Evolutionary conservation across 805 yeast genomes (phyloP).

Genomic region (Torulaspora maleeae): DNA sequence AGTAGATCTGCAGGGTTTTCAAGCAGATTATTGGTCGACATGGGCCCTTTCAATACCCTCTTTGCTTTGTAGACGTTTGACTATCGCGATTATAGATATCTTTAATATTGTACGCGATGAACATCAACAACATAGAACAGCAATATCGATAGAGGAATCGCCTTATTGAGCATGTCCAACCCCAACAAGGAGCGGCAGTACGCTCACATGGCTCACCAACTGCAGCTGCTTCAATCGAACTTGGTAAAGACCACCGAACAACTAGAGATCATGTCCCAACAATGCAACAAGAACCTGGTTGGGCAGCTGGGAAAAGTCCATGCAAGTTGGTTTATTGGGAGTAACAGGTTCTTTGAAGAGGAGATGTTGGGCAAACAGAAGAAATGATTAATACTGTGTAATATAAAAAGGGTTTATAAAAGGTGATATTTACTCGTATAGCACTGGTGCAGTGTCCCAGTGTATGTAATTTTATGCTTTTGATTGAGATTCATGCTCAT

Average conservation of each 20-base stretch:
- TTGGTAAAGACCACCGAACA: constrained; percentile 27
- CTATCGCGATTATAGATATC: not conserved
- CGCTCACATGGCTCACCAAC: constrained; percentile 30
- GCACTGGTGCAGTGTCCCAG: not conserved
- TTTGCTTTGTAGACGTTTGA: not conserved
- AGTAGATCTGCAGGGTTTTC: constrained; percentile 26
- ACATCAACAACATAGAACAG: not conserved
- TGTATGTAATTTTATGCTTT: constrained; percentile 6
- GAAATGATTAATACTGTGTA: constrained; percentile 3
- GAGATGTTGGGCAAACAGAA: constrained; percentile 23
- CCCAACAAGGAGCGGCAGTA: constrained; percentile 32
- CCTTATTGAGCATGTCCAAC: constrained; percentile 17
- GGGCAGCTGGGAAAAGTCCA: constrained; percentile 34
- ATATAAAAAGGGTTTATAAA: not conserved
- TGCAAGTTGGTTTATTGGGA: constrained; percentile 33
- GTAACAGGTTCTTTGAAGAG: constrained; percentile 27
- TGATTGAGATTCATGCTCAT: constrained; percentile 9
- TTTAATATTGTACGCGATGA: not conserved
- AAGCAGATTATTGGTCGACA: constrained; percentile 17
- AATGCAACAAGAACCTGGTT: constrained; percentile 30
- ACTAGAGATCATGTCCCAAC: constrained; percentile 30
- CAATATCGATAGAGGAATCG: not conserved
- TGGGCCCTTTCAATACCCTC: not conserved
- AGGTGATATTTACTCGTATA: constrained; percentile 2
- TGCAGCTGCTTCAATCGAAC: constrained; percentile 26